Evolutionary conservation across 2,329 filamentous ascomycete species (phyloP), one percentile per base, ranked within the genome.

Genomic region (Ophiostoma ulmi): DNA sequence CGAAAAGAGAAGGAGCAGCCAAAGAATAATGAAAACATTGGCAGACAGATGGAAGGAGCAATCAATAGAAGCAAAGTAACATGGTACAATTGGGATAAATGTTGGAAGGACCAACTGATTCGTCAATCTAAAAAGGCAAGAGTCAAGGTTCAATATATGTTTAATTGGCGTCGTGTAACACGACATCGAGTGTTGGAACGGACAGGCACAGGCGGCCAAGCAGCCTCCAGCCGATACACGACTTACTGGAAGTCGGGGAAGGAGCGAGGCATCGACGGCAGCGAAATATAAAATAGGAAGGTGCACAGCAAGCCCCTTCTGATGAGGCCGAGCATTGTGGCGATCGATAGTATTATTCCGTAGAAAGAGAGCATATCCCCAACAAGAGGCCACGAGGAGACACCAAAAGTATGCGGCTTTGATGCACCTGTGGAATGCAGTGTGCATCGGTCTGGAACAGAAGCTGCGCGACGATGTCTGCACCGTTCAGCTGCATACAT

Each of bases 401-500:
- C 20, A 22, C 52, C 14, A 10, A 26, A 4, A 58, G 26, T 10
- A 22, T 58, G 52, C n/a, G 26, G 2, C n/a, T 58, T 26, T 58
- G 2, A 58, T 58, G 7, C 22, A 58, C 22, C 52, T 22, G 22
- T 13, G 52, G 52, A 58, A 58, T 58, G 52, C 52, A 26, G 52
- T 22, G 22, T 58, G 52, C 52, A 58, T 31, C 13, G 22, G 22
- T 58, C 22, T 58, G 52, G n/a, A 58, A 58, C 52, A 58, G 8
- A 26, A 17, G 8, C 17, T 48, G 44, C 44, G 7, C 22, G 52
- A 22, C 52, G 52, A 58, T 58, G 52, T 58, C 52, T 26, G 52
- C 22, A 58, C n/a, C 52, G 52, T 58, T 58, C 52, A 58, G 52
- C 52, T 58, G 52, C 52, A 31, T 22, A 58, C 20, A 58, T 58